These are phyloP conservation scores for Rhexocercosporidium sp. DNA, from an alignment of 2,329 filamentous ascomycete genomes.

Conservation along the genomic window DNA sequence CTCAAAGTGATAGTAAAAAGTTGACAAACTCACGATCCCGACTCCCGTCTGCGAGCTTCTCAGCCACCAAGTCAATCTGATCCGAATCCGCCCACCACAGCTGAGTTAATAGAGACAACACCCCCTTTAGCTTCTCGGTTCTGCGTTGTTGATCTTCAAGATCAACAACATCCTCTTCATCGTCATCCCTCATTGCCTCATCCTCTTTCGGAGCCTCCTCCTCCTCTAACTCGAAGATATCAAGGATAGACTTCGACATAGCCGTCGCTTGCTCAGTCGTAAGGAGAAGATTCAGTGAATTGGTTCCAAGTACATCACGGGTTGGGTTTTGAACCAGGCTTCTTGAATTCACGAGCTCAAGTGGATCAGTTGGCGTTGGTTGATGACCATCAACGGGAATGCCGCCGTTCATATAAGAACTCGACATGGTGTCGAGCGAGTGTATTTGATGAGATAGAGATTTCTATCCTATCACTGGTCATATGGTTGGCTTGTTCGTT, in stretches of 20 bases:
- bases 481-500: not conserved
- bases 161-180: conserved; percentile 36
- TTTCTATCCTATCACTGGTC: not conserved
- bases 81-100: conserved; percentile 48
- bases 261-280: conserved; percentile 13
- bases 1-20: not conserved
- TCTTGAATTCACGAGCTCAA: conserved; percentile 6
- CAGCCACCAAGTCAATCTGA: conserved; percentile 53
- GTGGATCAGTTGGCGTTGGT: conserved; percentile 5
- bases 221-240: conserved; percentile 17
- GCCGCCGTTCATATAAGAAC: conserved; percentile 11
- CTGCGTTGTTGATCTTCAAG: conserved; percentile 37
- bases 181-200: conserved; percentile 25
- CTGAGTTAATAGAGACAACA: conserved; percentile 38
- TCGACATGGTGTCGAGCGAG: conserved; percentile 10
- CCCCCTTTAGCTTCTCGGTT: conserved; percentile 36
- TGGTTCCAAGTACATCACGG: conserved; percentile 7
- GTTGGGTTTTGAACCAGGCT: conserved; percentile 7
- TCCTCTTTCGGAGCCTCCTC: conserved; percentile 10
- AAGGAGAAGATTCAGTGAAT: conserved; percentile 5
- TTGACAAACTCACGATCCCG: conserved; percentile 53
- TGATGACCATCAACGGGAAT: conserved; percentile 11
- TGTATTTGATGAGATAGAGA: not conserved
- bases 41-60: conserved; percentile 60
- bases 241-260: conserved; percentile 16